Base-by-base conservation (phyloP, 306 rosid species). In the Rubus parviflorus region DNA sequence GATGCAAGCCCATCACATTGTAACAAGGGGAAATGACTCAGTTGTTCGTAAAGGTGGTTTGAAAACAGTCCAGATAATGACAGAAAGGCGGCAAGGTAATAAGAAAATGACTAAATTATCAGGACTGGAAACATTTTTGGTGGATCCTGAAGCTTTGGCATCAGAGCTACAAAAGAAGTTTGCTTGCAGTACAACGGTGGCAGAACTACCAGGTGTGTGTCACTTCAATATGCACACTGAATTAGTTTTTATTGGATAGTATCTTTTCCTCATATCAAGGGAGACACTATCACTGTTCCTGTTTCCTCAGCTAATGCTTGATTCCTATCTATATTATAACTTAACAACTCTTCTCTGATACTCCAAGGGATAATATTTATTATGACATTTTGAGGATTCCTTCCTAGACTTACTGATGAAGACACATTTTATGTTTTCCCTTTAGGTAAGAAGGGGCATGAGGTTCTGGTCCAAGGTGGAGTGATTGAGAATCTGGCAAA, bases 111-210 rank as follows among this genome's bases (percentile, higher is more conserved):
- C 98, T 35, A 92, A 89, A 80, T 86, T 94, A 74, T 87, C 97
- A 0, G 97, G 98, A 42, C 80, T 94, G 91, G 97, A 94, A 77
- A 72, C 88, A 4, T 94, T 92, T 87, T 84, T 94, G 83, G 70
- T 94, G 49, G 97, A 94, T 88, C 89, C 95, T 76, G 97, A 90
- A 71, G 86, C 93, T 72, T 83, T 94, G 85, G 97, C 97, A 57
- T 92, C 95, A 48, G 98, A 92, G 77, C 92, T 94, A 78, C 97
- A 92, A 89, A 92, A 94, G 82, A 94, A 90, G 88, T 94, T 89
- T 82, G 97, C 98, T 42, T 94, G 97, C 86, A 94, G 98, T 80
- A 94, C 98, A 48, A 56, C 97, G 11, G 88, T 89, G 72, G 86
- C 86, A 73, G 98, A 92, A 81, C 86, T 94, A 77, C 97, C 97